These are phyloP conservation scores for Malassezia cuniculi DNA, from an alignment of 1,284 basidiomycete species.

Conservation along the genomic window DNA sequence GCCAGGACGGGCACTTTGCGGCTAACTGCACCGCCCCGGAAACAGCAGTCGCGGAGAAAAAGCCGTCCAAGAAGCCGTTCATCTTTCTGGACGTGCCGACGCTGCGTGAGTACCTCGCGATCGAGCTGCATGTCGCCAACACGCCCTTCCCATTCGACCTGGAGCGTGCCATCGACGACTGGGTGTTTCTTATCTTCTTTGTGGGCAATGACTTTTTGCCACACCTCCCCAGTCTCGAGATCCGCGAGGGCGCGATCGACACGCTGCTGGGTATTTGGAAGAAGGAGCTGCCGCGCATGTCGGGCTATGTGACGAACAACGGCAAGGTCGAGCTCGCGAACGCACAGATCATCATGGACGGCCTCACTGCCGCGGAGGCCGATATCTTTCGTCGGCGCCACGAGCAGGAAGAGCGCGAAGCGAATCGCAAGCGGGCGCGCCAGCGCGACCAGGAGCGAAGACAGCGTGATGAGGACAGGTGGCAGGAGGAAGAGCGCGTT, in stretches of 20 bases:
- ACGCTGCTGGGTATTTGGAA: conserved; percentile 91
- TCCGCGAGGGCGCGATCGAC: conserved; percentile 97
- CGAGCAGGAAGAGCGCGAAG: conserved; percentile 80
- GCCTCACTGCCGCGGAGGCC: conserved; percentile 79
- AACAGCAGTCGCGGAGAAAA: conserved; percentile 14
- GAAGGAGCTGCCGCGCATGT: conserved; percentile 79
- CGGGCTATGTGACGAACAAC: conserved; percentile 88
- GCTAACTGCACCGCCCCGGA: conserved; percentile 61
- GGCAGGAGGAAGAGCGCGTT: conserved; percentile 12
- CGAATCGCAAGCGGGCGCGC: conserved; percentile 53
- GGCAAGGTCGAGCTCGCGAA: conserved; percentile 73
- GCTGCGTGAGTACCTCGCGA: conserved; percentile 90
- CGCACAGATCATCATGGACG: conserved; percentile 87
- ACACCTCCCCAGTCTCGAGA: conserved; percentile 92
- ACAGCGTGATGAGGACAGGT: conserved; percentile 1
- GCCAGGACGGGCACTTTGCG: conserved; percentile 83
- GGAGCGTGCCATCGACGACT: conserved; percentile 97
- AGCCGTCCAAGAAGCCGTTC: conserved; percentile 69
- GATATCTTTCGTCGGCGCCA: conserved; percentile 84
- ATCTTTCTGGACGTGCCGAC: conserved; percentile 95
- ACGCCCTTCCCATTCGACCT: conserved; percentile 78
- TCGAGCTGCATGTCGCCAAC: conserved; percentile 73
- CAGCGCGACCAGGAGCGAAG: conserved; percentile 11
- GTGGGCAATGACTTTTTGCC: conserved; percentile 99
- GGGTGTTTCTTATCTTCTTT: conserved; percentile 98